phyloP scores from a whole-genome alignment of 352 stramenopile genomes.

The Globisporangium alternatum region DNA sequence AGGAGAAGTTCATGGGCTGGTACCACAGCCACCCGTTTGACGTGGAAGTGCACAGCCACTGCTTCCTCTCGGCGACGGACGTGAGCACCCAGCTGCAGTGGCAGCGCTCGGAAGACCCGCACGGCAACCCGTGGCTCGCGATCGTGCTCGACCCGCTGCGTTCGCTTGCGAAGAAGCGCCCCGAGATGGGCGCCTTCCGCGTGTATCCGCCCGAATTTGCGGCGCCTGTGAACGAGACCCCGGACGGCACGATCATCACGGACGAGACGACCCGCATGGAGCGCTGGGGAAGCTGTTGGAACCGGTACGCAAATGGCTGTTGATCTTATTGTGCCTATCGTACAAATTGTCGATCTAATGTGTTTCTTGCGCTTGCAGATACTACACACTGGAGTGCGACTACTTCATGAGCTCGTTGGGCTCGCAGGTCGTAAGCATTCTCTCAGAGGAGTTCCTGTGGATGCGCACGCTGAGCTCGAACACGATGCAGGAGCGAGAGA shows the following conservation, averaged over 20 bases:
- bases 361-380: constrained; percentile 30
- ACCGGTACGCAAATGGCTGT: constrained; percentile 45
- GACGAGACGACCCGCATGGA: constrained; percentile 93
- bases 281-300: constrained; percentile 96
- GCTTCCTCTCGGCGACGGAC: constrained; percentile 97
- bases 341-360: neutral
- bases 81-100: constrained; percentile 97
- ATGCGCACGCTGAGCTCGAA: constrained; percentile 89
- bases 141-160: constrained; percentile 98
- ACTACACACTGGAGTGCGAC: constrained; percentile 95
- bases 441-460: constrained; percentile 94
- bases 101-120: constrained; percentile 96
- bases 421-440: constrained; percentile 88
- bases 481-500: constrained; percentile 87
- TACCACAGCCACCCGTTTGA: constrained; percentile 99
- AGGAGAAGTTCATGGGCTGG: constrained; percentile 99
- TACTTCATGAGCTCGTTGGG: constrained; percentile 96
- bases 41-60: constrained; percentile 94
- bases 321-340: neutral
- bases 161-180: constrained; percentile 90
- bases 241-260: constrained; percentile 92
- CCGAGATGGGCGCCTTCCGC: constrained; percentile 97
- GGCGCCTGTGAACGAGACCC: constrained; percentile 91
- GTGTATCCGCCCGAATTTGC: constrained; percentile 97
- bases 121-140: constrained; percentile 95